These are phyloP conservation scores for Oryza rufipogon DNA, from an alignment of 176 grass and related monocot genomes.

Conservation along the genomic window DNA sequence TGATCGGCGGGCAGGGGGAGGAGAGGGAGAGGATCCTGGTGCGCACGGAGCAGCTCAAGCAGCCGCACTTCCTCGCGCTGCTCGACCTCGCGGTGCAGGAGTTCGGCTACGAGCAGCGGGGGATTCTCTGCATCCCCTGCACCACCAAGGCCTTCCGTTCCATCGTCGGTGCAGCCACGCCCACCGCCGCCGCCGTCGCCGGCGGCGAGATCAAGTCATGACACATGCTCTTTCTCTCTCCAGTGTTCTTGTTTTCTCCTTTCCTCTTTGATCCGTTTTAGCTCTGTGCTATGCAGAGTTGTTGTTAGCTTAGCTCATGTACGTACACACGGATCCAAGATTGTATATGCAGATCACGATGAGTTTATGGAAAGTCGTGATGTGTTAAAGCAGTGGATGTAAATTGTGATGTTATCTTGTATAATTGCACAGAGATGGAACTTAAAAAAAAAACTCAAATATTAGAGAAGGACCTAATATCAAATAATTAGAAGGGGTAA, in stretches of 20 bases:
- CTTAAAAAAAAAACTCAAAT: background rate
- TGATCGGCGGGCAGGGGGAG: slow-evolving; percentile 59
- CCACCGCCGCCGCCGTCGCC: background rate
- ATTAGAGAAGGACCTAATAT: no score
- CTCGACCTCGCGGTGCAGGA: slow-evolving; percentile 65
- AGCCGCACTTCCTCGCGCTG: slow-evolving; percentile 49
- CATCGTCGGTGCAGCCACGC: background rate
- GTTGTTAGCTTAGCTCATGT: slow-evolving; percentile 8
- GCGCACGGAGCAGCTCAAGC: slow-evolving; percentile 56
- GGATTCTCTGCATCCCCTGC: slow-evolving; percentile 72
- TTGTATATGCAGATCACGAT: background rate
- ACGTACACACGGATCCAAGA: background rate
- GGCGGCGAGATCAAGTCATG: slow-evolving; percentile 44
- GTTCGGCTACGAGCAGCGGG: slow-evolving; percentile 63
- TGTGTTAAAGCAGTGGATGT: background rate
- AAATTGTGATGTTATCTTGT: background rate
- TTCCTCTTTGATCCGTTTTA: background rate
- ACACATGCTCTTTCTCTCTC: slow-evolving; percentile 32
- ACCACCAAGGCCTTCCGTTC: slow-evolving; percentile 50
- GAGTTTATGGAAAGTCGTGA: background rate
- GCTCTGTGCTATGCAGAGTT: background rate
- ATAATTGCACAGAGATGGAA: background rate
- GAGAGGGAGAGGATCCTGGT: slow-evolving; percentile 66
- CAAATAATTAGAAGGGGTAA: no score
- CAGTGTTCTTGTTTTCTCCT: background rate